phyloP scores from a whole-genome alignment of 2,329 filamentous ascomycete species.

The Hawksworthiomyces lignivorus region DNA sequence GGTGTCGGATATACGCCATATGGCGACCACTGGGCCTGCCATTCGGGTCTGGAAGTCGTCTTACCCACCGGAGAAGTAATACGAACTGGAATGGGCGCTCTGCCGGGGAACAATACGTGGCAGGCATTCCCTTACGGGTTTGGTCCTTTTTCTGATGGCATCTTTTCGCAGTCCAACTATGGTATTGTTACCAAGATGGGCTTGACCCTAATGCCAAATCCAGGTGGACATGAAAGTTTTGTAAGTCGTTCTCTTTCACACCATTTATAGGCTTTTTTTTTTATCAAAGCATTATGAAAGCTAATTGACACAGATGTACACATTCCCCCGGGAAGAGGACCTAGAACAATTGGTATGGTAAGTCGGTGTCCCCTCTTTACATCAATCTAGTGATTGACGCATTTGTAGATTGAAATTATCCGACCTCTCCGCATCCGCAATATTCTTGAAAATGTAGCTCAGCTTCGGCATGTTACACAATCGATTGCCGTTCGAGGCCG shows the following conservation, averaged over 20 bases:
- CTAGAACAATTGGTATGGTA: conserved; percentile 35
- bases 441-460: conserved; percentile 31
- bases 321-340: conserved; percentile 40
- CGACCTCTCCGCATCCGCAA: conserved; percentile 33
- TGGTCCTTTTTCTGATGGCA: conserved; percentile 31
- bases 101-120: conserved; percentile 31
- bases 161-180: conserved; percentile 44
- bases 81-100: conserved; percentile 32
- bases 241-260: conserved; percentile 17
- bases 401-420: conserved; percentile 34
- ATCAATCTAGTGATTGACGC: background rate
- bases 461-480: conserved; percentile 28
- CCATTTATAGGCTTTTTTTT: too few species aligned
- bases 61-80: conserved; percentile 34
- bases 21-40: conserved; percentile 33
- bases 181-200: conserved; percentile 49
- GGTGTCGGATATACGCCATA: conserved; percentile 40
- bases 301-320: conserved; percentile 25
- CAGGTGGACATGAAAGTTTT: conserved; percentile 36
- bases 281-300: conserved; percentile 8
- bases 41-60: conserved; percentile 36
- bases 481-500: conserved; percentile 27
- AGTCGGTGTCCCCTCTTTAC: background rate
- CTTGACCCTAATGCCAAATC: conserved; percentile 45
- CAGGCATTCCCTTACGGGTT: conserved; percentile 35